Evolutionary conservation across 2,329 filamentous ascomycete species (phyloP).

Genomic region (Botrytis fabae): DNA sequence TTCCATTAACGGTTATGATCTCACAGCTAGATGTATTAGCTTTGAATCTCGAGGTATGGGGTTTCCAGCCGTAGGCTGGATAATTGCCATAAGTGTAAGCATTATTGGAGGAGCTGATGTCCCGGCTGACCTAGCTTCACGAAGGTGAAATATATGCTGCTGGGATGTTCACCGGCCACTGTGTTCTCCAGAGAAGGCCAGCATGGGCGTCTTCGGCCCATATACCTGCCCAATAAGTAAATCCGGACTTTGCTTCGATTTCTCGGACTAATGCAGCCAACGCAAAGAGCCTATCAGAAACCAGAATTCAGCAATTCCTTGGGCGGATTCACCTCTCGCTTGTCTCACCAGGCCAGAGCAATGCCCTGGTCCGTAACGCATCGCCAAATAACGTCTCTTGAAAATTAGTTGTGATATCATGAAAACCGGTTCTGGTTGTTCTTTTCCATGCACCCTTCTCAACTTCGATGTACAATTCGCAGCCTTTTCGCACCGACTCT

Average conservation of each 20-base stretch:
- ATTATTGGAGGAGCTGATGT: neutral
- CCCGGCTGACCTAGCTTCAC: neutral
- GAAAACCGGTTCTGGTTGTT: too few species aligned
- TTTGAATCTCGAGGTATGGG: neutral
- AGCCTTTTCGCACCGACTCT: neutral
- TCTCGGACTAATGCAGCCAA: neutral
- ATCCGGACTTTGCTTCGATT: neutral
- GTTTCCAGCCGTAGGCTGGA: neutral
- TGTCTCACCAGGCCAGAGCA: too few species aligned
- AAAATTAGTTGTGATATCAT: too few species aligned
- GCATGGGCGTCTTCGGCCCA: neutral
- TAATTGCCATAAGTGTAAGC: neutral
- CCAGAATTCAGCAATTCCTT: neutral
- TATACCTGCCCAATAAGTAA: neutral
- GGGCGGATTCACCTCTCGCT: neutral
- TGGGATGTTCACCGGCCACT: rapidly evolving
- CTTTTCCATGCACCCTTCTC: too few species aligned
- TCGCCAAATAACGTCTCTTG: neutral
- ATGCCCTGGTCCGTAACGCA: neutral
- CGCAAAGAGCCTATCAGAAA: neutral
- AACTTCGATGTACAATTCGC: neutral
- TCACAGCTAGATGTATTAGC: neutral
- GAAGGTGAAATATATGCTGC: neutral
- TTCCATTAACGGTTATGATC: neutral
- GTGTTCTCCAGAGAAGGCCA: neutral